Percentiles rank a stretch among this genome's conserved stretches.
phyloP scores from a whole-genome alignment of 73 alveolate genomes.

The Diophrys appendiculata region DNA sequence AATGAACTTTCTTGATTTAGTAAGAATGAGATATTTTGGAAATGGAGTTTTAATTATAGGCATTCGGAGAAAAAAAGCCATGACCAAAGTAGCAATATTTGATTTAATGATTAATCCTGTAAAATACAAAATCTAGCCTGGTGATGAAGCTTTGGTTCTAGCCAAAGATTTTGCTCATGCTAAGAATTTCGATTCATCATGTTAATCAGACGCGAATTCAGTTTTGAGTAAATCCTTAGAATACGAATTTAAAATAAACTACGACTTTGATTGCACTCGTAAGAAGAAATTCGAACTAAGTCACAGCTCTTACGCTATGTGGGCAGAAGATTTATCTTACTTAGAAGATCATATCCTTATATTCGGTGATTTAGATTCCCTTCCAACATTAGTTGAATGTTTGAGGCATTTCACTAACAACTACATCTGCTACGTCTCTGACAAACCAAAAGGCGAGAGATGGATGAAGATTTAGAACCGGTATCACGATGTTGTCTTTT shows the following conservation, averaged over 20 bases:
- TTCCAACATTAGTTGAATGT: constrained; percentile 60
- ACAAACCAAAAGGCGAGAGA: constrained; percentile 48
- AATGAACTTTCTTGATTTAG: constrained; percentile 41
- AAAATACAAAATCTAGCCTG: constrained; percentile 46
- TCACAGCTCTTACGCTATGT: constrained; percentile 33
- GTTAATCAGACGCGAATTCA: not conserved
- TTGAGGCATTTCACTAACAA: constrained; percentile 57
- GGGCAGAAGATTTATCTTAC: constrained; percentile 50
- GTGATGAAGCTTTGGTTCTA: constrained; percentile 66
- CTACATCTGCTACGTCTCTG: constrained; percentile 61
- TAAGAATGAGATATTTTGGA: constrained; percentile 56
- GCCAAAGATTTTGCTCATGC: constrained; percentile 65
- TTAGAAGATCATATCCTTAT: constrained; percentile 59
- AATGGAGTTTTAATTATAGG: constrained; percentile 58
- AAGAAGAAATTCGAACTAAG: constrained; percentile 14
- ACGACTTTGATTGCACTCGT: constrained; percentile 31
- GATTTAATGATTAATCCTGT: constrained; percentile 59
- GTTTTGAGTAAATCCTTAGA: not conserved
- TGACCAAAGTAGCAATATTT: constrained; percentile 34
- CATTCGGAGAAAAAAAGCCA: constrained; percentile 57
- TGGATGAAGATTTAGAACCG: constrained; percentile 52
- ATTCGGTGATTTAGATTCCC: constrained; percentile 59
- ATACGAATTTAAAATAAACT: constrained; percentile 22
- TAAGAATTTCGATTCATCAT: constrained; percentile 4
- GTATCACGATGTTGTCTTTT: constrained; percentile 41